Evolutionary conservation across 2,329 filamentous ascomycete genomes (phyloP), one percentile per base, ranked within the genome.

Genomic region (Aspergillus arachidicola): DNA sequence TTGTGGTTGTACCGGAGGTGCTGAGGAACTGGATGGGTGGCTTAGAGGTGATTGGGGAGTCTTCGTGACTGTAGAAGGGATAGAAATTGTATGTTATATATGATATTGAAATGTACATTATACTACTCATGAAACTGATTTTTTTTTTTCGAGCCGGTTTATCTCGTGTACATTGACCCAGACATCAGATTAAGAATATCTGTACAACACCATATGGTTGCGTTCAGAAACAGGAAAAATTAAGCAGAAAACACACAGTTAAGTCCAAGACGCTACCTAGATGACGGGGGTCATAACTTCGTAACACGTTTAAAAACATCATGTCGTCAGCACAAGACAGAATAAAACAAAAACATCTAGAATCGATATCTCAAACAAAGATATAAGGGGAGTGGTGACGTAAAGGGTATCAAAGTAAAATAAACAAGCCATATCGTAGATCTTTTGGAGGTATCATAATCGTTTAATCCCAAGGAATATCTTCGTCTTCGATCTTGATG

Each of bases 1-100:
- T 85, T 1, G 91, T 98, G 9, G 81, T 82, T 1, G 86, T 99
- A 7, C 95, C 95, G 0, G 87, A 92, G 78, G 91, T 90, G 21
- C 78, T 99, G 75, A 84, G 90, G 73, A 87, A 87, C 26, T 98
- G 89, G 85, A 97, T 99, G 94, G 90, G 89, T 62, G 91, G 90
- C 0, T 81, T 85, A 74, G 86, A 90, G 57, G 84, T 81, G 68
- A 92, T 95, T 74, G 85, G 83, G 36, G 63, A 64, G 48, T 64
- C 61, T 30, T 62, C n/a, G 34, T 45, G 3, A 34, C 5, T 23
- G 11, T 4, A 4, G 28, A 51, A 19, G 7, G 19, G n/a, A 10
- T 21, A n/a, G 48, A 11, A 11, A 21, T 21, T 32, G 48, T 56
- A 63, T 58, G 26, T 21, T 26, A n/a, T 54, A 56, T 34, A 51